phyloP scores from a whole-genome alignment of 2,329 filamentous ascomycete genomes.

The Paramyrothecium roridum region DNA sequence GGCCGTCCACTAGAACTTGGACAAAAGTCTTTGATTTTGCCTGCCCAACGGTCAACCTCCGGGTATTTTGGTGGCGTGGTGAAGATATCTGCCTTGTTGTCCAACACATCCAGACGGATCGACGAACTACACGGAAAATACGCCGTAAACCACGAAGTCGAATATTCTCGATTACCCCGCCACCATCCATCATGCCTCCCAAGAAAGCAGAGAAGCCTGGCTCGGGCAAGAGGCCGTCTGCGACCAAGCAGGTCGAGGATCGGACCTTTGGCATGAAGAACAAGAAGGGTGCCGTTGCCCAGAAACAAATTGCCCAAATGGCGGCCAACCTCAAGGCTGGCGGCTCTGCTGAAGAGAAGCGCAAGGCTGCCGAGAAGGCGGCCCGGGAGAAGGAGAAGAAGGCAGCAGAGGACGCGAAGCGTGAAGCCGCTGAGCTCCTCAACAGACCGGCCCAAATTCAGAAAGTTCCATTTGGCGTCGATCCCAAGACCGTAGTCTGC shows the following conservation, averaged over 20 bases:
- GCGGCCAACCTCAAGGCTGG: slow-evolving; percentile 68
- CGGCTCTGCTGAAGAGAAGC: slow-evolving; percentile 85
- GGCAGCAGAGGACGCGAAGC: slow-evolving; percentile 80
- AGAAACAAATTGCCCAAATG: slow-evolving; percentile 87
- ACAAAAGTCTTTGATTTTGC: slow-evolving; percentile 4
- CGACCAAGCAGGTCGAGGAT: slow-evolving; percentile 73
- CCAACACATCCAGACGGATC: slow-evolving; percentile 2
- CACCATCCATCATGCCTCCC: slow-evolving; percentile 63
- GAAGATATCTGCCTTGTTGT: neutral
- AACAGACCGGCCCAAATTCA: slow-evolving; percentile 93
- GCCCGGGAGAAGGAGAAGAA: slow-evolving; percentile 82
- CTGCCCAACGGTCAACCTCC: slow-evolving; percentile 6
- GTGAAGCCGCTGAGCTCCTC: slow-evolving; percentile 77
- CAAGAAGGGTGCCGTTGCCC: slow-evolving; percentile 89
- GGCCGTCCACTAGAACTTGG: slow-evolving; percentile 18
- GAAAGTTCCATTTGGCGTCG: slow-evolving; percentile 95
- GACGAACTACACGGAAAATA: slow-evolving; percentile 1
- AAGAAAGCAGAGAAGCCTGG: slow-evolving; percentile 57
- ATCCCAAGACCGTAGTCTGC: slow-evolving; percentile 95
- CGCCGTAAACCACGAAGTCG: slow-evolving; percentile 9
- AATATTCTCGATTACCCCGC: slow-evolving; percentile 18
- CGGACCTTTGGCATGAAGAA: slow-evolving; percentile 99
- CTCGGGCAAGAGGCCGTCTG: slow-evolving; percentile 52
- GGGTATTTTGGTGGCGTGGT: neutral
- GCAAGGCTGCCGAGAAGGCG: slow-evolving; percentile 65